A percentile compares a stretch with the other conserved stretches of the same genome.
phyloP scores from a whole-genome alignment of 345 rosid genomes.

The Heritiera littoralis region DNA sequence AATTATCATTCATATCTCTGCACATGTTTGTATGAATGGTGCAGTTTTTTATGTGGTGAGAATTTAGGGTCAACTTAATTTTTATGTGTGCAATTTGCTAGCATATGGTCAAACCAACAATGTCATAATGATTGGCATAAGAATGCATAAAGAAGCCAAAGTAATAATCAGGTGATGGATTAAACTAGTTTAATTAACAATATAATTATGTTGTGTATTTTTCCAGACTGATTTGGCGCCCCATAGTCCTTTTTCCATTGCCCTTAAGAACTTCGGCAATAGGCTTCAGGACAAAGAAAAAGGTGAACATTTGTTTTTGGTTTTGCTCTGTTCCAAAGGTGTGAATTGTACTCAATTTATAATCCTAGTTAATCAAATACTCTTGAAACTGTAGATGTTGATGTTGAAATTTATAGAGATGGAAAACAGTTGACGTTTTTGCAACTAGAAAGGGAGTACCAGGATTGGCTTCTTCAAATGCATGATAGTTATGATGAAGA shows the following conservation, averaged over 20 bases:
- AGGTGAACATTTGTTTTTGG: slow-evolving; percentile 36
- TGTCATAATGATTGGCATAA: no score
- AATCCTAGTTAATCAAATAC: neutral
- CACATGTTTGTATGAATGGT: neutral
- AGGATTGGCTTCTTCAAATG: slow-evolving; percentile 69
- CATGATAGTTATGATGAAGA: slow-evolving; percentile 67
- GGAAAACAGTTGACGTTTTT: slow-evolving; percentile 36
- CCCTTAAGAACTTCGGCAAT: slow-evolving; percentile 58
- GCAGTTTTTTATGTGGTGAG: neutral
- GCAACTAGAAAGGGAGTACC: slow-evolving; percentile 59
- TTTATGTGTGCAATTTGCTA: no score
- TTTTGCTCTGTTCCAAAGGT: neutral
- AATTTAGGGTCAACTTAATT: neutral
- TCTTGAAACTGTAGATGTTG: slow-evolving; percentile 39
- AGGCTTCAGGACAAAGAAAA: slow-evolving; percentile 42
- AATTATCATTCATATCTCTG: neutral
- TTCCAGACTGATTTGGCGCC: slow-evolving; percentile 68
- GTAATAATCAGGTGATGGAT: no score
- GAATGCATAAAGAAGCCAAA: no score
- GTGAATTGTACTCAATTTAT: neutral
- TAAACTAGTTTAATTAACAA: neutral
- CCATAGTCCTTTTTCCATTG: slow-evolving; percentile 50
- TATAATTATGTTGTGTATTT: slow-evolving; percentile 4
- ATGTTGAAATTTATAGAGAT: slow-evolving; percentile 38
- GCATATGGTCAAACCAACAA: no score